phyloP scores from a whole-genome alignment of 768 basidiomycete genomes.

The Piloderma croceum region DNA sequence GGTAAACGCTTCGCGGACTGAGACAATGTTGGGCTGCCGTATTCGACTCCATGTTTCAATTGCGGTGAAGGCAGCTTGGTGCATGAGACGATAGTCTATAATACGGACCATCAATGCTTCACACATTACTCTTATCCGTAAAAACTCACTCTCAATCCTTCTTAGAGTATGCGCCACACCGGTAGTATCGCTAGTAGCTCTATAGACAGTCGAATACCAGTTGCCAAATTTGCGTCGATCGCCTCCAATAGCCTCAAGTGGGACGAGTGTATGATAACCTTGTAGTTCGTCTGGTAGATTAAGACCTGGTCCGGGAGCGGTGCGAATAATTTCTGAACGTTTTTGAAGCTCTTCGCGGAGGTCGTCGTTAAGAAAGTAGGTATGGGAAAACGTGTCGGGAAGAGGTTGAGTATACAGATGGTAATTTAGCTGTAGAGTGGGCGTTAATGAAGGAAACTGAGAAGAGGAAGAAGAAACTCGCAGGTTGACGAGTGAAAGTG shows the following conservation, averaged over 20 bases:
- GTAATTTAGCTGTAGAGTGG: conserved; percentile 67
- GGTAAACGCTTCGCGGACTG: conserved; percentile 89
- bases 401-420: conserved; percentile 82
- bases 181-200: conserved; percentile 71
- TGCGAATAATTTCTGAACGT: conserved; percentile 64
- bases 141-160: conserved; percentile 80
- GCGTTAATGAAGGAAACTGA: conserved; percentile 1
- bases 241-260: conserved; percentile 54
- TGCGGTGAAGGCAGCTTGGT: conserved; percentile 73
- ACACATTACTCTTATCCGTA: too few species aligned
- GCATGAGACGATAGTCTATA: conserved; percentile 76
- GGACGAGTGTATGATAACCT: conserved; percentile 83
- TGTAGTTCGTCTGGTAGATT: conserved; percentile 82
- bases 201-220: conserved; percentile 81
- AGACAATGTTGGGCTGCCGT: conserved; percentile 79
- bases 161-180: conserved; percentile 74
- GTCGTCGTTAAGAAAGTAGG: conserved; percentile 63
- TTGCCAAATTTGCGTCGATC: conserved; percentile 76
- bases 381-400: conserved; percentile 39
- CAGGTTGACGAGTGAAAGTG: conserved; percentile 64
- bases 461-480: conserved; percentile 28
- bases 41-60: conserved; percentile 86
- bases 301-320: conserved; percentile 36
- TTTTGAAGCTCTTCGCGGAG: conserved; percentile 41
- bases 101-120: conserved; percentile 77